Conservation (phyloP, 1,139 yeast genomes). For the Suhomyces maxii region DNA sequence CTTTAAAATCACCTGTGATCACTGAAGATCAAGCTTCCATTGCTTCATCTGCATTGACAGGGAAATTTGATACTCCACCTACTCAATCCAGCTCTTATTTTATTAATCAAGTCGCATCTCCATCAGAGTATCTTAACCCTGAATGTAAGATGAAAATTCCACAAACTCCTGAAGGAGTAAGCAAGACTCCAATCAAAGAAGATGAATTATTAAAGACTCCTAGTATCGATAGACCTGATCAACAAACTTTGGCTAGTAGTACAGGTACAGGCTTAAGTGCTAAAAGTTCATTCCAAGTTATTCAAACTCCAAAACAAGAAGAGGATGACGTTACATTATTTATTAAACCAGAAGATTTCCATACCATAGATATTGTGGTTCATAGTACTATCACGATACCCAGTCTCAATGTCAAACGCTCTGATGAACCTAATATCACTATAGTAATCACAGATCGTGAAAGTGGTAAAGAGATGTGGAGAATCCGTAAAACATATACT, state of each 20-base stretch:
- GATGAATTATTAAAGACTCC: slow-evolving; percentile 16
- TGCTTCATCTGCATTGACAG: slow-evolving; percentile 7
- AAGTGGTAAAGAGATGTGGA: slow-evolving; percentile 68
- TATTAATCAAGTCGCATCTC: slow-evolving; percentile 8
- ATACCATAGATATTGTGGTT: slow-evolving; percentile 59
- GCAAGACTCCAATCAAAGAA: slow-evolving; percentile 3
- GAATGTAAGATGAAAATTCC: slow-evolving; percentile 13
- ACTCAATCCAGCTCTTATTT: slow-evolving; percentile 18
- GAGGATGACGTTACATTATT: slow-evolving; percentile 42
- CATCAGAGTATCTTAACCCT: slow-evolving; percentile 1
- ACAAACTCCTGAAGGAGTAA: slow-evolving; percentile 13
- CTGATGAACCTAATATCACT: slow-evolving; percentile 61
- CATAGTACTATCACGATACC: slow-evolving; percentile 55
- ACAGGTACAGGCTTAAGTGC: neutral
- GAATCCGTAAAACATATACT: slow-evolving; percentile 58
- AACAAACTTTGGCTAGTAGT: slow-evolving; percentile 12
- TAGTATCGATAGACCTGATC: slow-evolving; percentile 8
- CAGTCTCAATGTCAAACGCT: slow-evolving; percentile 29
- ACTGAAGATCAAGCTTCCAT: slow-evolving; percentile 10
- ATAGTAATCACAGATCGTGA: slow-evolving; percentile 61
- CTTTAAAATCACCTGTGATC: slow-evolving; percentile 10
- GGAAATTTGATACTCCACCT: slow-evolving; percentile 14
- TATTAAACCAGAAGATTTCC: slow-evolving; percentile 66
- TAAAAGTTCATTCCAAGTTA: slow-evolving; percentile 25
- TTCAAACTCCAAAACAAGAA: slow-evolving; percentile 27